Conservation (phyloP, 2,329 filamentous ascomycete genomes). For the Coleophoma crateriformis region DNA sequence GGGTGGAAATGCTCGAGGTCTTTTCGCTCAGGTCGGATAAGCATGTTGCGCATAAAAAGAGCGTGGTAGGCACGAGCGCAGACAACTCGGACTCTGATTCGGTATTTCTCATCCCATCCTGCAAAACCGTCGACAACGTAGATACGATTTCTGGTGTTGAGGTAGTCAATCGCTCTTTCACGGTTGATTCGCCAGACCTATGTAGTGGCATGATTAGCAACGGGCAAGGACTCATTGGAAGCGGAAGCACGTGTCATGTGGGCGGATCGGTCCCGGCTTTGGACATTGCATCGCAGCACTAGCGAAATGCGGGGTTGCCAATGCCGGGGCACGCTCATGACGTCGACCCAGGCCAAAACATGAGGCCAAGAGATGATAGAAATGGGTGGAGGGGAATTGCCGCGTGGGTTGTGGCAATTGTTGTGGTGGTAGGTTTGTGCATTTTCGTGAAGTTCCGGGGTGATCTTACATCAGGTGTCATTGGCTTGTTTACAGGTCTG, state of each 20-base stretch:
- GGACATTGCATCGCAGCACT: not conserved
- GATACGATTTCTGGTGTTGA: conserved; percentile 98
- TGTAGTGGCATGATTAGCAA: conserved; percentile 9
- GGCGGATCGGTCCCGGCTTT: not conserved
- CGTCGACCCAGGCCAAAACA: not conserved
- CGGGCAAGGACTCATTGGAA: not conserved
- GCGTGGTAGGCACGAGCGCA: conserved; percentile 99
- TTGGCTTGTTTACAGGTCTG: conserved; percentile 92
- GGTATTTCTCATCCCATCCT: conserved; percentile 97
- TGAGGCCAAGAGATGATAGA: not conserved
- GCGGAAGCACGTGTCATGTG: conserved; percentile 1
- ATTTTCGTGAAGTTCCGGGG: not conserved
- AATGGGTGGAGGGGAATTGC: not conserved
- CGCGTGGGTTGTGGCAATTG: no score
- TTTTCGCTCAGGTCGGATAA: conserved; percentile 86
- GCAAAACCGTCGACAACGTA: conserved; percentile 97
- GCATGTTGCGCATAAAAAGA: conserved; percentile 99
- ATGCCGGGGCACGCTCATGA: not conserved
- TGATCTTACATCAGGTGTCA: conserved; percentile 83
- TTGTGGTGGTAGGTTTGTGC: no score
- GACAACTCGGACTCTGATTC: conserved; percentile 94
- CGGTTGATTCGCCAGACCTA: conserved; percentile 99
- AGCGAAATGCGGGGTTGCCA: conserved; percentile 1
- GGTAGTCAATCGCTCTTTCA: conserved; percentile 96
- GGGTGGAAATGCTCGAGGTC: conserved; percentile 97